Base-by-base conservation (phyloP, 2,329 filamentous ascomycete species). In the Venturia oleaginea region DNA sequence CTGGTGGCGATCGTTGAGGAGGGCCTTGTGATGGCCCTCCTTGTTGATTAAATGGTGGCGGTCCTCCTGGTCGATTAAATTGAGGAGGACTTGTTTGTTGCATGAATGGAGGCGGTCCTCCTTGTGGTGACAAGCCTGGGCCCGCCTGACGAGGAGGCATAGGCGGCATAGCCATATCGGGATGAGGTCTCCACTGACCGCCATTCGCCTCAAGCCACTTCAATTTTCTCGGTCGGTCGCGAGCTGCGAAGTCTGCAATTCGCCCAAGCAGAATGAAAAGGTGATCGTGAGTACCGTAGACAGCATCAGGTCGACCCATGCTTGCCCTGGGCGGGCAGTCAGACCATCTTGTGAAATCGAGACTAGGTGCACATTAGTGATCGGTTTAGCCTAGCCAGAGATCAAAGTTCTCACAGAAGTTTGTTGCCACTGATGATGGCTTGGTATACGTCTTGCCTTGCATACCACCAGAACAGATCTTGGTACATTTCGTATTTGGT, bases 401-500 rank as follows among this genome's bases (percentile, higher is more conserved):
- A 6, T 19, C 19, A 2, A 22, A 22, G 40, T 30, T 19, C 64
- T 82, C 79, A 96, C 91, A 97, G 87, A 59, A 95, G 79, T 67
- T 83, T 83, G 51, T 93, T 92, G 10, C 91, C 93, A 68, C 92
- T 94, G 30, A 97, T 79, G 66, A 97, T 85, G 72, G 90, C 92
- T 74, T 97, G 93, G 69, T 93, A 95, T 10, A 90, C 86, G 73
- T 97, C 94, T 80, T 97, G 94, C 75, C 96, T 96, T 70, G 85
- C 88, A 73, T 92, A 97, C 90, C 92, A 97, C 92, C 93, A 99
- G 72, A 89, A 95, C 5, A 97, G 77, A 75, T 97, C 94, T 68
- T 89, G 86, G 46, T 94, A 81, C 19, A 89, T 87, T 70, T 94
- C 89, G 71, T 90, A 96, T 48, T 84, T 86, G 67, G 91, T 87